Evolutionary conservation across 2,329 filamentous ascomycete genomes (phyloP).

Genomic region (Pyrenochaeta sp.): DNA sequence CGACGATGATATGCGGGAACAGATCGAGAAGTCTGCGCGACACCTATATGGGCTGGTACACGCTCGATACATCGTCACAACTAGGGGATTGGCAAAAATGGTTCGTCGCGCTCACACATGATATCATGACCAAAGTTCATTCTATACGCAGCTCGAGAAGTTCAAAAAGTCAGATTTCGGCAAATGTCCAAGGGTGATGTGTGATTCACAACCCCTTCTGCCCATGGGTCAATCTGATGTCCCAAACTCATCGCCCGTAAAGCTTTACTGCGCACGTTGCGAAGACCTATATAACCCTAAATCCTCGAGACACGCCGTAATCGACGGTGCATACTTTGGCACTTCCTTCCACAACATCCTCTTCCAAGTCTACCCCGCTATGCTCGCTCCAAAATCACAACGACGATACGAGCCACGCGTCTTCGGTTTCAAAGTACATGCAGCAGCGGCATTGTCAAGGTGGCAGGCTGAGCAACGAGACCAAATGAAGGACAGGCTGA

Average conservation of each 20-base stretch:
- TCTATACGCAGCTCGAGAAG: conserved; percentile 80
- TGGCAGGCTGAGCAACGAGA: conserved; percentile 88
- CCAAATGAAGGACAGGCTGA: conserved; percentile 80
- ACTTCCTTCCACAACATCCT: conserved; percentile 99
- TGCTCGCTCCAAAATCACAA: conserved; percentile 84
- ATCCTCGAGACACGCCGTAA: conserved; percentile 90
- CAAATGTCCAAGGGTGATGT: conserved; percentile 96
- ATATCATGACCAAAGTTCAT: conserved; percentile 8
- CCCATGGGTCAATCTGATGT: conserved; percentile 94
- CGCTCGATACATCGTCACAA: conserved; percentile 95
- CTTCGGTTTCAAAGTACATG: conserved; percentile 96
- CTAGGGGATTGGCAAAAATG: conserved; percentile 93
- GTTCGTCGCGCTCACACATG: conserved; percentile 57
- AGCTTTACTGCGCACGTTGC: conserved; percentile 95
- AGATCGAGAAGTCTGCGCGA: conserved; percentile 95
- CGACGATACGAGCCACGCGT: conserved; percentile 88
- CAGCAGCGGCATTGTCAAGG: conserved; percentile 81
- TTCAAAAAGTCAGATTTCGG: conserved; percentile 99
- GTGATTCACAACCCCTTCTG: conserved; percentile 88
- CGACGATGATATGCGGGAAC: conserved; percentile 97
- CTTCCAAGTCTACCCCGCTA: conserved; percentile 94
- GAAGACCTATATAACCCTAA: conserved; percentile 99
- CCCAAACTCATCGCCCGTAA: conserved; percentile 86
- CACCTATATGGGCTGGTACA: conserved; percentile 97
- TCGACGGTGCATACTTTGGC: conserved; percentile 98